Base-by-base conservation (phyloP, 345 rosid species). In the Eucalyptus marginata region DNA sequence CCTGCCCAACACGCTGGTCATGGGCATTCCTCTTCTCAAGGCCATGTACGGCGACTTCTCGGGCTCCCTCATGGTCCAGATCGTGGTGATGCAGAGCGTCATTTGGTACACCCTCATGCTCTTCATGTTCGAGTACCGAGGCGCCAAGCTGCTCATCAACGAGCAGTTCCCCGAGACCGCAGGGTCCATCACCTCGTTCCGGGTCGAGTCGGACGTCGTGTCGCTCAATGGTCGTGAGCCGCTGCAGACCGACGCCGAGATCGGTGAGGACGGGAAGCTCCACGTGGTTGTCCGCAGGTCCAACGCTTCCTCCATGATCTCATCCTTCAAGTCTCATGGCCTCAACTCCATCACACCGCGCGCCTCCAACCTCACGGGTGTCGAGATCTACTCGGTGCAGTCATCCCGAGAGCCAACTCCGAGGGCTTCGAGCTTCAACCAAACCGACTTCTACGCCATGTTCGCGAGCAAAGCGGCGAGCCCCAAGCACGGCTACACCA, bases 41-140 rank as follows among this genome's bases (percentile, higher is more conserved):
- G 99, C 99, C 29, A 96, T 95, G 99, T 96, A 96, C 33, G 97
- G 99, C 1, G 99, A 95, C 62, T 95, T 94, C 81, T 95, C 99
- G 4, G 97, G 95, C 10, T 90, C 86, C 87, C 91, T 96, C 25
- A 96, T 95, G 99, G 97, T 96, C 87, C 99, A 96, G 85, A 94
- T 96, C 81, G 98, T 96, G 36, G 98, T 96, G n/a, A 86, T 95
- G 58, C 97, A 96, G 88, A 94, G 97, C 84, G 95, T 96, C 80
- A 92, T 96, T 44, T 96, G 99, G 99, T 96, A 95, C 89, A 96
- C 99, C 4, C 91, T 96, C 27, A 94, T 96, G 97, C 95, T 96
- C 46, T 94, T 95, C 91, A 62, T 96, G 94, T 96, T 96, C 25
- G 99, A 96, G 88, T 96, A 95, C 86, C 90, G 99, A 68, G 99